phyloP scores from a whole-genome alignment of 768 basidiomycete species.

The Russula lepida region DNA sequence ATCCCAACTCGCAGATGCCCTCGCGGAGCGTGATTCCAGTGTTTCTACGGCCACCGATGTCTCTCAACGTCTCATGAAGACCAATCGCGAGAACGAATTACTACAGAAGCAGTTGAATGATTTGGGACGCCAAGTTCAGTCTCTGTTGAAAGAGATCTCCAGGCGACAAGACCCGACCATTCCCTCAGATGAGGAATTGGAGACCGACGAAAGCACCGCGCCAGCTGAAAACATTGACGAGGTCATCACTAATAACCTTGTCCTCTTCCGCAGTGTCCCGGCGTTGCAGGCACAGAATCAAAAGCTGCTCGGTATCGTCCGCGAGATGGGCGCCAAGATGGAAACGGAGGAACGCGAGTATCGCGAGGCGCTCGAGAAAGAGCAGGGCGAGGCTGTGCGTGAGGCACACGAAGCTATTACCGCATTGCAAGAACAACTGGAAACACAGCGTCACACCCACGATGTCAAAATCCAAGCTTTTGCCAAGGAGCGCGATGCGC shows the following conservation, averaged over 20 bases:
- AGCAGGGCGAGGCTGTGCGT: conserved; percentile 69
- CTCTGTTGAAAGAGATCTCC: conserved; percentile 68
- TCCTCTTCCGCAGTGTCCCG: conserved; percentile 74
- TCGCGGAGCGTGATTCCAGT: conserved; percentile 67
- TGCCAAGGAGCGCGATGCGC: conserved; percentile 80
- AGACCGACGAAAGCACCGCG: conserved; percentile 34
- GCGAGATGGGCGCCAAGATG: conserved; percentile 77
- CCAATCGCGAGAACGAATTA: conserved; percentile 15
- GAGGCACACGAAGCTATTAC: conserved; percentile 87
- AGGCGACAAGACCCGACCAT: conserved; percentile 80
- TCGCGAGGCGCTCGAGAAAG: conserved; percentile 56
- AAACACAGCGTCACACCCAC: conserved; percentile 63
- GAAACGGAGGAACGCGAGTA: conserved; percentile 79
- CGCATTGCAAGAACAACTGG: conserved; percentile 67
- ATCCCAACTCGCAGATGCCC: conserved; percentile 64
- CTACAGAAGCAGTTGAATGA: conserved; percentile 21
- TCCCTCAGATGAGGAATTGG: conserved; percentile 56
- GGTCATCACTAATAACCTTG: conserved; percentile 83
- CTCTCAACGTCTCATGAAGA: conserved; percentile 25
- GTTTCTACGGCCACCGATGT: conserved; percentile 47
- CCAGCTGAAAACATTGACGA: conserved; percentile 55
- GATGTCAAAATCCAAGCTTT: conserved; percentile 70
- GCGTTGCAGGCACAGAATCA: conserved; percentile 89
- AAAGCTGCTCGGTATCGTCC: conserved; percentile 72
- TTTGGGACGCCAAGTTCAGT: conserved; percentile 57